A percentile compares a stretch with the other conserved stretches of the same genome.
phyloP scores from a whole-genome alignment of 2,329 filamentous ascomycete genomes.

The Didymella keratinophila region DNA sequence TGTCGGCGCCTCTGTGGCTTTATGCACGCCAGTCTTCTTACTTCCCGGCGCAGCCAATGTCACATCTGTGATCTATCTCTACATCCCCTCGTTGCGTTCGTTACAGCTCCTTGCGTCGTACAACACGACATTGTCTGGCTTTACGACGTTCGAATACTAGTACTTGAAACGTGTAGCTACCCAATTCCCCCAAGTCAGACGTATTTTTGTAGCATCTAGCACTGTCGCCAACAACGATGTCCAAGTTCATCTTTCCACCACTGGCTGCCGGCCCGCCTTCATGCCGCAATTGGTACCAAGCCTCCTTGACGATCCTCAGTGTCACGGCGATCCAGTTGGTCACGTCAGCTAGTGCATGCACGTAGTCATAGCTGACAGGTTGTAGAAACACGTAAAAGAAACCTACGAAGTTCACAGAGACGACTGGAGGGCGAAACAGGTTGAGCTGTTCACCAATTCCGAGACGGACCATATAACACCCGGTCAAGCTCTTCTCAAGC shows the following conservation, averaged over 20 bases:
- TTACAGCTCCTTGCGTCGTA: no score
- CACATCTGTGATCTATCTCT: background rate
- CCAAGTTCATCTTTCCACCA: slow-evolving; percentile 20
- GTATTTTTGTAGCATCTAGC: no score
- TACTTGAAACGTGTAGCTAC: no score
- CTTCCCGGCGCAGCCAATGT: background rate
- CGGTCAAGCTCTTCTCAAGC: slow-evolving; percentile 18
- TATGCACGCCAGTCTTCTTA: background rate
- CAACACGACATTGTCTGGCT: background rate
- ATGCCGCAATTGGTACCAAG: slow-evolving; percentile 24
- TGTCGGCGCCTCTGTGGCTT: slow-evolving; percentile 1
- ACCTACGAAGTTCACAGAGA: slow-evolving; percentile 19
- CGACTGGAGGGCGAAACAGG: slow-evolving; percentile 7
- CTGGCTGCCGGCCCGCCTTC: slow-evolving; percentile 20
- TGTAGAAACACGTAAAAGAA: slow-evolving; percentile 10
- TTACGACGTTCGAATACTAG: background rate
- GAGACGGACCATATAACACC: slow-evolving; percentile 15
- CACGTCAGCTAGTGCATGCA: background rate
- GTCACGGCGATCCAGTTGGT: slow-evolving; percentile 17
- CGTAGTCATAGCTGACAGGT: background rate
- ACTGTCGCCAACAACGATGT: no score
- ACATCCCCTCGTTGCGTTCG: no score
- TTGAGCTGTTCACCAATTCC: slow-evolving; percentile 6
- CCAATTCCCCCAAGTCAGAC: no score
- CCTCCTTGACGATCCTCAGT: slow-evolving; percentile 22